Percentiles rank a stretch among this genome's conserved stretches.
These are phyloP conservation scores for Lentithecium fluviatile DNA, from an alignment of 495 filamentous ascomycete genomes.

Conservation along the genomic window DNA sequence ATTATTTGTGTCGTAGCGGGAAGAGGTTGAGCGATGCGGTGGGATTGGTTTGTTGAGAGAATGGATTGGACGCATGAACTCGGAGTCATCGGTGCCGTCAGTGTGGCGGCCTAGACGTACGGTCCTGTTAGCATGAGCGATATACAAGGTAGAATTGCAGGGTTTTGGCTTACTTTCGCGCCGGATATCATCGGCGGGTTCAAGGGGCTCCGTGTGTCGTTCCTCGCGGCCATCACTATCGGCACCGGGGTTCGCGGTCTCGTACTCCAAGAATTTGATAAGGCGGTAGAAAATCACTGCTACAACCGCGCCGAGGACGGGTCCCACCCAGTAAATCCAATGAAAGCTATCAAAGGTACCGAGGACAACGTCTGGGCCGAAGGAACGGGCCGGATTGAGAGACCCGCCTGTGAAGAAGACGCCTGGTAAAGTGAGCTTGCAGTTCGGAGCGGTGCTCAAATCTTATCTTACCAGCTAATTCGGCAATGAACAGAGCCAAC, in stretches of 20 bases:
- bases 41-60: conserved; percentile 4
- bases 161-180: conserved; percentile 5
- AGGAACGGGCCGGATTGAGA: conserved; percentile 70
- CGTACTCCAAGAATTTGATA: conserved; percentile 63
- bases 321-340: conserved; percentile 63
- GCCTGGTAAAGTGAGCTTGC: conserved; percentile 43
- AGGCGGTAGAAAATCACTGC: conserved; percentile 45
- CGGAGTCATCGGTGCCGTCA: conserved; percentile 28
- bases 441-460: background rate
- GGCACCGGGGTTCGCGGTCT: conserved; percentile 75
- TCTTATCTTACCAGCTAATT: conserved; percentile 58
- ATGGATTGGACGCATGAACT: conserved; percentile 15
- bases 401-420: conserved; percentile 72
- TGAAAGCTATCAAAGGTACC: conserved; percentile 63
- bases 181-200: conserved; percentile 32
- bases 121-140: background rate
- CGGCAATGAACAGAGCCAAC: conserved; percentile 65
- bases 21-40: background rate
- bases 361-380: conserved; percentile 68
- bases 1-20: background rate
- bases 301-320: conserved; percentile 40
- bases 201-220: conserved; percentile 10
- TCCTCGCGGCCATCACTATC: conserved; percentile 49
- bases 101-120: conserved; percentile 15
- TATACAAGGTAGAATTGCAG: background rate